Evolutionary conservation across 2,329 filamentous ascomycete genomes (phyloP).

Genomic region (Ophiocordyceps camponoti-floridani): DNA sequence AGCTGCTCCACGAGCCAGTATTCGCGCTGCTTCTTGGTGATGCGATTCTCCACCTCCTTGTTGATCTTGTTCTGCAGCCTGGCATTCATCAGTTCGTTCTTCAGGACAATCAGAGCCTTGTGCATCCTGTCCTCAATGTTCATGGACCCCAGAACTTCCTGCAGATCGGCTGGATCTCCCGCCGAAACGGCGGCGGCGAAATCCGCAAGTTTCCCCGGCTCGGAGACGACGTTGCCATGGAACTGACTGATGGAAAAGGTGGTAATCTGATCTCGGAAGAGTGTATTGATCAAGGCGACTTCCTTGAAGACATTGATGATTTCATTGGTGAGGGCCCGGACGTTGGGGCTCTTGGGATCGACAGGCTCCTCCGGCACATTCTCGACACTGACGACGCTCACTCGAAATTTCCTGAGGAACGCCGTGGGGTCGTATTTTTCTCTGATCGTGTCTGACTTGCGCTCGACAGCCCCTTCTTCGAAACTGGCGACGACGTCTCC

Average conservation of each 20-base stretch:
- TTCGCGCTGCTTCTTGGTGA: constrained; percentile 90
- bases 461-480: constrained; percentile 58
- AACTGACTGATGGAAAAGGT: constrained; percentile 94
- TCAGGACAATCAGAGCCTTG: constrained; percentile 80
- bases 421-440: constrained; percentile 70
- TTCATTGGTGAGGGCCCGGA: constrained; percentile 86
- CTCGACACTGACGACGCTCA: constrained; percentile 89
- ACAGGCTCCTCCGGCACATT: constrained; percentile 79
- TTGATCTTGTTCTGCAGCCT: constrained; percentile 93
- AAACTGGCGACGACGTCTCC: constrained; percentile 96
- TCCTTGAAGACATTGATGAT: constrained; percentile 99
- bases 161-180: constrained; percentile 78
- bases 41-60: constrained; percentile 94
- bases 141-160: constrained; percentile 75
- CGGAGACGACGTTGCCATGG: constrained; percentile 83
- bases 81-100: constrained; percentile 97
- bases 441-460: constrained; percentile 29
- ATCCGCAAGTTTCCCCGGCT: constrained; percentile 87
- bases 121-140: constrained; percentile 85
- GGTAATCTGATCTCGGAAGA: constrained; percentile 94
- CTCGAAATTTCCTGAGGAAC: constrained; percentile 78
- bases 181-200: constrained; percentile 95
- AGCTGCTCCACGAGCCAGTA: constrained; percentile 99
- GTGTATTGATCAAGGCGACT: constrained; percentile 78
- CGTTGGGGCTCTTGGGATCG: constrained; percentile 76